A percentile compares a stretch with the other conserved stretches of the same genome.
phyloP scores from a whole-genome alignment of 495 filamentous ascomycete genomes.

The Neurospora sp. region DNA sequence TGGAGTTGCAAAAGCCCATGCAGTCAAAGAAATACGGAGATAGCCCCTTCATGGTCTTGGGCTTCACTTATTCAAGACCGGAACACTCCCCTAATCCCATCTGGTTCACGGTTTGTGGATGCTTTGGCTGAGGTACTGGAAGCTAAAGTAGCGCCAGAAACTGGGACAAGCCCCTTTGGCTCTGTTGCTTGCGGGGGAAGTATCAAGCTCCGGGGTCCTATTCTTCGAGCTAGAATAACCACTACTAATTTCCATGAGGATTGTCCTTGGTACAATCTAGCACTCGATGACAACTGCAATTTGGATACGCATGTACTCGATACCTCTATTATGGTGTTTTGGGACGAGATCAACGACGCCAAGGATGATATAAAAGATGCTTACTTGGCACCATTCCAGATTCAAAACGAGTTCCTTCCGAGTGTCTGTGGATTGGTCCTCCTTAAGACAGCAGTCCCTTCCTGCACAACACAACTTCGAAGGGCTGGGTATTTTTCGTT shows the following conservation, averaged over 20 bases:
- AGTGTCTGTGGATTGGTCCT: background rate
- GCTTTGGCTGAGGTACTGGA: background rate
- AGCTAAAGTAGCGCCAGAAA: background rate
- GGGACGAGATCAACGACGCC: background rate
- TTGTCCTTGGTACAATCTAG: background rate
- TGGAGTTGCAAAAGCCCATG: background rate
- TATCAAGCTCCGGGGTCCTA: background rate
- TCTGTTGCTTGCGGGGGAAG: background rate
- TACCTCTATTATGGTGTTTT: background rate
- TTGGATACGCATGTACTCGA: background rate
- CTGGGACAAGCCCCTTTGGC: background rate
- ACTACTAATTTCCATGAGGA: no score
- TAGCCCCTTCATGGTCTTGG: background rate
- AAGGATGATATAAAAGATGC: background rate
- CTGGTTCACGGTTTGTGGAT: background rate
- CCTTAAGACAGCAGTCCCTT: background rate
- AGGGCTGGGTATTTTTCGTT: background rate
- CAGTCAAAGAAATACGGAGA: background rate
- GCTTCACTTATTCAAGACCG: background rate
- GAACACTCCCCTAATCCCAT: no score
- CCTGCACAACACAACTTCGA: background rate
- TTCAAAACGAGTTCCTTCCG: background rate
- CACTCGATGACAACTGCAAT: background rate
- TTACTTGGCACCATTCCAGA: background rate
- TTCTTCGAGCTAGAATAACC: background rate